These are phyloP conservation scores for Infundibulicybe gibba DNA, from an alignment of 768 basidiomycete genomes.

Conservation along the genomic window DNA sequence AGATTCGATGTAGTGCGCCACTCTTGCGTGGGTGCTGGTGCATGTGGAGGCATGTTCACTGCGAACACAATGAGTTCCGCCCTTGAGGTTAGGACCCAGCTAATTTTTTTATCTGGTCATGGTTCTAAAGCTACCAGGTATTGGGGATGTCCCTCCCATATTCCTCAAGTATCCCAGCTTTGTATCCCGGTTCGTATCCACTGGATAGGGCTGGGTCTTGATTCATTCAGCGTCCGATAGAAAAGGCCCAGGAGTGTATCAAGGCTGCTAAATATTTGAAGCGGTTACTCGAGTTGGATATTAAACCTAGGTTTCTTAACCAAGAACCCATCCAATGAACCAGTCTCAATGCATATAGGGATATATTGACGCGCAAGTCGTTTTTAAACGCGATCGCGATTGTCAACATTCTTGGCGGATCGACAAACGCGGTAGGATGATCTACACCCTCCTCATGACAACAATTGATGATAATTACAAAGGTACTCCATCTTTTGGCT, in stretches of 20 bases:
- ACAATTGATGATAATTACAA: neutral
- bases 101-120: neutral
- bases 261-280: slow-evolving; percentile 77
- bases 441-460: too few species aligned
- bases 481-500: slow-evolving; percentile 83
- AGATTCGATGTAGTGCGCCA: slow-evolving; percentile 82
- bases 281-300: slow-evolving; percentile 67
- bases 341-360: slow-evolving; percentile 18
- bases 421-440: slow-evolving; percentile 73
- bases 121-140: slow-evolving; percentile 26
- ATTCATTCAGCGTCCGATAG: slow-evolving; percentile 27
- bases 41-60: slow-evolving; percentile 88
- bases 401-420: slow-evolving; percentile 78
- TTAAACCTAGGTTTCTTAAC: slow-evolving; percentile 65
- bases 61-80: slow-evolving; percentile 90
- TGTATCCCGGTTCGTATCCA: slow-evolving; percentile 51
- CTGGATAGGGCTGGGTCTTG: neutral
- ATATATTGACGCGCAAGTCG: slow-evolving; percentile 42
- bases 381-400: slow-evolving; percentile 85
- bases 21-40: slow-evolving; percentile 82
- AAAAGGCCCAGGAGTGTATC: slow-evolving; percentile 80
- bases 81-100: slow-evolving; percentile 45
- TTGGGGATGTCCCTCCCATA: slow-evolving; percentile 86
- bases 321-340: neutral
- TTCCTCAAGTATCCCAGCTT: slow-evolving; percentile 75